Evolutionary conservation across 2,329 filamentous ascomycete genomes (phyloP).

Genomic region (Bertia moriformis): DNA sequence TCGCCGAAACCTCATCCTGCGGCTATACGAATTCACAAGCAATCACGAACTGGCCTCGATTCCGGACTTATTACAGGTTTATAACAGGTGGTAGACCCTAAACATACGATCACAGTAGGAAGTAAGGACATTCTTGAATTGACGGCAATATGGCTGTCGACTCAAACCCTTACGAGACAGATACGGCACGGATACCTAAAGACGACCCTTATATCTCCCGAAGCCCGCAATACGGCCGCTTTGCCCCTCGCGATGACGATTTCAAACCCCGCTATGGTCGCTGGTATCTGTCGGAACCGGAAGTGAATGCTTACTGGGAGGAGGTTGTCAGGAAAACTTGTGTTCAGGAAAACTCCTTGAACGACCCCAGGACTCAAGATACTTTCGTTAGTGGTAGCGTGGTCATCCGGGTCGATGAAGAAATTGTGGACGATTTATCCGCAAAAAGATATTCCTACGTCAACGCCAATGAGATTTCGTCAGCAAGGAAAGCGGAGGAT

Average conservation of each 20-base stretch:
- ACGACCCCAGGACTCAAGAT: constrained; percentile 8
- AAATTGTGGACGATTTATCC: background rate
- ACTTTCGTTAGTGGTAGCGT: background rate
- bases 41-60: too few species aligned
- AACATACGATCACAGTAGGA: too few species aligned
- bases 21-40: too few species aligned
- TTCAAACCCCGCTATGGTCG: constrained; percentile 16
- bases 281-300: constrained; percentile 15
- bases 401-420: background rate
- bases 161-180: constrained; percentile 17
- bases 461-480: constrained; percentile 19
- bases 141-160: constrained; percentile 2
- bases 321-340: constrained; percentile 14
- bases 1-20: too few species aligned
- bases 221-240: constrained; percentile 17
- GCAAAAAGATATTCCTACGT: constrained; percentile 8
- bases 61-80: too few species aligned
- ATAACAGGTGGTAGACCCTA: too few species aligned
- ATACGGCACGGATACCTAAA: constrained; percentile 12
- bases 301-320: constrained; percentile 17
- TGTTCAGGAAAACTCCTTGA: constrained; percentile 14
- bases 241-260: constrained; percentile 14
- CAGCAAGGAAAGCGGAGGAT: constrained; percentile 17
- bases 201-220: constrained; percentile 16
- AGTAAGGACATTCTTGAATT: too few species aligned